Evolutionary conservation across 768 basidiomycete genomes (phyloP).

Genomic region (Boletus patriciae): DNA sequence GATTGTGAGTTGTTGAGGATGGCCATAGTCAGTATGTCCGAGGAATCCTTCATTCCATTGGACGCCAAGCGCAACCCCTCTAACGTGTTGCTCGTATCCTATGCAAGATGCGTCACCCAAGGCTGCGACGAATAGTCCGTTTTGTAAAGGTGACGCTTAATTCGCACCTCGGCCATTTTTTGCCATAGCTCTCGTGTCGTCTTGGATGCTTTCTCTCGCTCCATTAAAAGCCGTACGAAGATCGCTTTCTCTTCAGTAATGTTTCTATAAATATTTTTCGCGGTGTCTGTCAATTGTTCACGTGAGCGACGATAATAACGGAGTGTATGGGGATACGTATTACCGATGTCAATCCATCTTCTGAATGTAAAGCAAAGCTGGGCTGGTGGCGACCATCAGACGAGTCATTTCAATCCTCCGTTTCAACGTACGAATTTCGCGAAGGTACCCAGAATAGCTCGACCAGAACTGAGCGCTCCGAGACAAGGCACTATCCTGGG

Average conservation of each 20-base stretch:
- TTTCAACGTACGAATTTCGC: conserved; percentile 66
- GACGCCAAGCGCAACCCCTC: conserved; percentile 19
- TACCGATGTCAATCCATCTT: conserved; percentile 75
- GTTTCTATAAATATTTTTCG: conserved; percentile 67
- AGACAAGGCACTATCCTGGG: conserved; percentile 56
- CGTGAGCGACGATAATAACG: conserved; percentile 10
- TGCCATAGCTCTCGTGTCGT: conserved; percentile 33
- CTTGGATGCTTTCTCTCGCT: conserved; percentile 42
- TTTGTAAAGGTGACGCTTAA: conserved; percentile 2
- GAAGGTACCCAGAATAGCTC: conserved; percentile 79
- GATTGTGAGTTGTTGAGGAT: conserved; percentile 20
- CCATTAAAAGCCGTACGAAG: conserved; percentile 46
- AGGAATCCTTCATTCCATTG: conserved; percentile 19
- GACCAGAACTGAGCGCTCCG: conserved; percentile 84
- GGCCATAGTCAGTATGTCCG: conserved; percentile 18
- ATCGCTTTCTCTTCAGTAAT: conserved; percentile 56
- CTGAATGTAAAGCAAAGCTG: conserved; percentile 76
- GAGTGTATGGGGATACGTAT: conserved; percentile 9
- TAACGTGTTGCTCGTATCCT: conserved; percentile 34
- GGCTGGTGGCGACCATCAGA: conserved; percentile 44
- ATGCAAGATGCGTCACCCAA: conserved; percentile 1
- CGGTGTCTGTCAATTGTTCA: conserved; percentile 46
- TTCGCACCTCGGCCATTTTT: conserved; percentile 25
- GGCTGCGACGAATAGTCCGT: background rate
- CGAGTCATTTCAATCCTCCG: background rate